These are phyloP conservation scores for Epichloe typhina DNA, from an alignment of 2,329 filamentous ascomycete genomes.

Conservation along the genomic window DNA sequence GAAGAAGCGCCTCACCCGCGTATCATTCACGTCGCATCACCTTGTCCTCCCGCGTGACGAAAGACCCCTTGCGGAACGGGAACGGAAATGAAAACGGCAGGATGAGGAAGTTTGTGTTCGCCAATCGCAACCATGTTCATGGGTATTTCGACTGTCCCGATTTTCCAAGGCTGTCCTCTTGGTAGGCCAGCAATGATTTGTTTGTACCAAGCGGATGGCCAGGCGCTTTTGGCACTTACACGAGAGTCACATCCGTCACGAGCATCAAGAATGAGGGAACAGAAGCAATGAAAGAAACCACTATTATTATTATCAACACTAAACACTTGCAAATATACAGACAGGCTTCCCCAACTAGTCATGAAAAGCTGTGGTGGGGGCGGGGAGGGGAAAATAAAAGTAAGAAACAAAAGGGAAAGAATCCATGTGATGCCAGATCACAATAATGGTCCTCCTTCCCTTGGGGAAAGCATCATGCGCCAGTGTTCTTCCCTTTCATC, in stretches of 20 bases:
- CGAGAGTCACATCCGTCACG: neutral
- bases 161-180: too few species aligned
- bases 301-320: neutral
- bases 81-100: neutral
- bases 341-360: neutral
- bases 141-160: too few species aligned
- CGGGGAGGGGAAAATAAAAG: too few species aligned
- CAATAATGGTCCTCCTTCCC: neutral
- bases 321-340: neutral
- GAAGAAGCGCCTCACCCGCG: neutral
- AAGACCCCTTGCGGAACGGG: neutral
- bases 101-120: neutral
- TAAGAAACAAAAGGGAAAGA: neutral
- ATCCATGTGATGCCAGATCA: neutral
- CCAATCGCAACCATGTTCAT: too few species aligned
- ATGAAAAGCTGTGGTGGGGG: too few species aligned
- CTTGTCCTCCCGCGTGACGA: neutral
- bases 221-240: neutral
- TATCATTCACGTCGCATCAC: slow-evolving; percentile 1
- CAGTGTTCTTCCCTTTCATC: neutral
- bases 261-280: too few species aligned
- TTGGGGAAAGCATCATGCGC: neutral
- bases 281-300: neutral
- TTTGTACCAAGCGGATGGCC: too few species aligned
- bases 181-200: too few species aligned